Evolutionary conservation across 306 rosid genomes (phyloP).

Genomic region (Carpinus fangiana): DNA sequence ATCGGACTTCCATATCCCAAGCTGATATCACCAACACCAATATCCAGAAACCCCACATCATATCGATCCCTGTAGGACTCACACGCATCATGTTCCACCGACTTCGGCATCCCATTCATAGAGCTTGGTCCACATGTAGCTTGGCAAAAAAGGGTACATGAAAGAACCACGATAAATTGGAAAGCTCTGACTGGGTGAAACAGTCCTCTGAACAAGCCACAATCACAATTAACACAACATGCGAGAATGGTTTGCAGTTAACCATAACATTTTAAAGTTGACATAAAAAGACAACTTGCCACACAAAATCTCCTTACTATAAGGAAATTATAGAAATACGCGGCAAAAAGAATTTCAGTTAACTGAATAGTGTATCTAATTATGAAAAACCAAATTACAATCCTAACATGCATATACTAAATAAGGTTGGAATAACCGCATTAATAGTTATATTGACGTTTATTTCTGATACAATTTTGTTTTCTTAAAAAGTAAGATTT

Average conservation of each 20-base stretch:
- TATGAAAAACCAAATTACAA: too few species aligned
- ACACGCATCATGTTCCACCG: conserved; percentile 49
- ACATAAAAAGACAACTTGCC: conserved; percentile 13
- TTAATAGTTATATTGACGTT: too few species aligned
- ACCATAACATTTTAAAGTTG: conserved; percentile 8
- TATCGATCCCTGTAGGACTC: conserved; percentile 37
- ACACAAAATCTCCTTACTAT: background rate
- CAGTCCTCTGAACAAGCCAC: conserved; percentile 56
- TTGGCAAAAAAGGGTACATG: conserved; percentile 39
- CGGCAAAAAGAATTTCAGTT: background rate
- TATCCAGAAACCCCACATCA: conserved; percentile 36
- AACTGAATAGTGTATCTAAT: too few species aligned
- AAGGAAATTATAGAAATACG: background rate
- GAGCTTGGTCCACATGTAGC: conserved; percentile 51
- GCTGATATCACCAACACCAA: conserved; percentile 36
- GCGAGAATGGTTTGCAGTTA: conserved; percentile 7
- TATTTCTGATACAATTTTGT: background rate
- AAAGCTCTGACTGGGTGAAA: conserved; percentile 34
- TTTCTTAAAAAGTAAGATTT: background rate
- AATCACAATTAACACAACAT: conserved; percentile 30
- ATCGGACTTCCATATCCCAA: conserved; percentile 34
- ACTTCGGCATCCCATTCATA: conserved; percentile 42
- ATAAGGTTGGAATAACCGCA: too few species aligned
- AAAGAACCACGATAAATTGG: conserved; percentile 50
- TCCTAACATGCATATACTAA: too few species aligned